Evolutionary conservation across 2,329 filamentous ascomycete genomes (phyloP).

Genomic region (Ophiocordyceps camponoti-floridani): DNA sequence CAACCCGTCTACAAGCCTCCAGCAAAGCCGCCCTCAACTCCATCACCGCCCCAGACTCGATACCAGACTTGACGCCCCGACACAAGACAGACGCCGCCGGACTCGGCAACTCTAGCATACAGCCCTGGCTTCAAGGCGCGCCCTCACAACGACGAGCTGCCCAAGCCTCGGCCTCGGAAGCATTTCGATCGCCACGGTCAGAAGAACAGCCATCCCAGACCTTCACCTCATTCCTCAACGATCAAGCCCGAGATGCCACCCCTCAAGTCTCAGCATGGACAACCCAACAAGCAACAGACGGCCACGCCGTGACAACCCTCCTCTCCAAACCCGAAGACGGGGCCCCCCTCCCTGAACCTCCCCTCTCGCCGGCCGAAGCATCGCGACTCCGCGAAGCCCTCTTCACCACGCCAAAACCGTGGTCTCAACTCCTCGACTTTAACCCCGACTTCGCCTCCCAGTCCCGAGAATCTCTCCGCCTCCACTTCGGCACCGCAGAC

Average conservation of each 20-base stretch:
- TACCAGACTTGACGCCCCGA: conserved; percentile 4
- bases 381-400: conserved; percentile 18
- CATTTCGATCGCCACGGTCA: neutral
- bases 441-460: conserved; percentile 22
- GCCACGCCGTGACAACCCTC: conserved; percentile 16
- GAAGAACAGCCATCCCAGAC: neutral
- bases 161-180: neutral
- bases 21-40: conserved; percentile 10
- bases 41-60: conserved; percentile 2
- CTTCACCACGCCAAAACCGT: conserved; percentile 14
- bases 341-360: conserved; percentile 9
- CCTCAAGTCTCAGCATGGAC: conserved; percentile 4
- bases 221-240: conserved; percentile 1
- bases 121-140: neutral
- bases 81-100: conserved; percentile 6
- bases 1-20: conserved; percentile 11
- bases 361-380: conserved; percentile 11
- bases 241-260: neutral
- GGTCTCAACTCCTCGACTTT: conserved; percentile 32
- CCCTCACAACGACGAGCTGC: neutral
- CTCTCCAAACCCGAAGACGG: conserved; percentile 12
- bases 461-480: conserved; percentile 5
- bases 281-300: conserved; percentile 13
- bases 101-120: neutral
- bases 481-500: conserved; percentile 21